These are phyloP conservation scores for Citrus trifoliata DNA, from an alignment of 345 rosid species.

Conservation along the genomic window DNA sequence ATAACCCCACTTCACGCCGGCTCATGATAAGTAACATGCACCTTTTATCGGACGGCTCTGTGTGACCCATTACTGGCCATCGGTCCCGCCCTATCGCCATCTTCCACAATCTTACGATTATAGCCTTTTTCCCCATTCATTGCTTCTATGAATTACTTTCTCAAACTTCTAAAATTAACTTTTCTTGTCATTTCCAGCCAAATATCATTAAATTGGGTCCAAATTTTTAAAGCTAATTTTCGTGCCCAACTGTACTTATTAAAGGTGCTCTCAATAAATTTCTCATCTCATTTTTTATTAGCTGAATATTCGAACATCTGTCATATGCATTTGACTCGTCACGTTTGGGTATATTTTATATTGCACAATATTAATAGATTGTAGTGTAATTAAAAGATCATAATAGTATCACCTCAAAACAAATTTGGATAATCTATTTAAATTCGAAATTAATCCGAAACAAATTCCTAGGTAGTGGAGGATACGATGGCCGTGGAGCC, in stretches of 20 bases:
- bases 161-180: neutral
- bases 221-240: too few species aligned
- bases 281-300: too few species aligned
- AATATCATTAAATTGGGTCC: too few species aligned
- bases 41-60: slow-evolving; percentile 36
- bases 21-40: slow-evolving; percentile 36
- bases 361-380: too few species aligned
- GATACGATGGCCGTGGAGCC: slow-evolving; percentile 31
- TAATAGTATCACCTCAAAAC: too few species aligned
- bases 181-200: neutral
- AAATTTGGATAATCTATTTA: neutral
- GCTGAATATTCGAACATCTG: too few species aligned
- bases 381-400: too few species aligned
- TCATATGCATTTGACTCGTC: too few species aligned
- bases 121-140: neutral
- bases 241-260: too few species aligned
- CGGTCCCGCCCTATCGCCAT: slow-evolving; percentile 15
- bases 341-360: too few species aligned
- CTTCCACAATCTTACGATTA: neutral
- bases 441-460: neutral
- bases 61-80: slow-evolving; percentile 11
- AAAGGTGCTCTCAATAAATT: too few species aligned
- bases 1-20: slow-evolving; percentile 52
- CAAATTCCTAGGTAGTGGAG: neutral
- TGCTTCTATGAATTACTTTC: neutral